A percentile compares a stretch with the other conserved stretches of the same genome.
Conservation (phyloP, 805 yeast genomes). For the Candida succiphila region DNA sequence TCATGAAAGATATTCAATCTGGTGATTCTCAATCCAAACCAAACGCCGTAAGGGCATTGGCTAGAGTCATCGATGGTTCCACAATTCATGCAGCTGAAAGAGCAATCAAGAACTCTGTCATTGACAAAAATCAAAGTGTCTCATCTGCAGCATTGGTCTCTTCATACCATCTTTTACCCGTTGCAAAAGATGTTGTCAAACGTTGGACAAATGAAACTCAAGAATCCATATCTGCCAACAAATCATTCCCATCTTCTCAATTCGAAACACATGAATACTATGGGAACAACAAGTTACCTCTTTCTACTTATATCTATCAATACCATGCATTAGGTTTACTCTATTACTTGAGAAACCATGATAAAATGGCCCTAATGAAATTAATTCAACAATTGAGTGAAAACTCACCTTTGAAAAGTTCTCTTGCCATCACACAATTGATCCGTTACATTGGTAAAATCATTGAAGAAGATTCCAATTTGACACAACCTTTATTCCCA, state of each 20-base stretch:
- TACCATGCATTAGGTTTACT: conserved; percentile 92
- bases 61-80: conserved; percentile 80
- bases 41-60: conserved; percentile 86
- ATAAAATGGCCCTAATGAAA: conserved; percentile 88
- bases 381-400: conserved; percentile 68
- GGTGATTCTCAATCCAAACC: conserved; percentile 84
- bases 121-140: conserved; percentile 78
- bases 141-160: conserved; percentile 92
- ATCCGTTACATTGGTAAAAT: conserved; percentile 73
- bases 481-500: conserved; percentile 49
- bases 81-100: conserved; percentile 93
- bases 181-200: conserved; percentile 84
- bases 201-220: conserved; percentile 92
- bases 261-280: conserved; percentile 47
- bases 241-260: conserved; percentile 39
- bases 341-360: conserved; percentile 81
- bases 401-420: conserved; percentile 56
- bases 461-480: conserved; percentile 59
- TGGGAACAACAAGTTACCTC: conserved; percentile 44
- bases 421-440: conserved; percentile 78
- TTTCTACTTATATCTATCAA: conserved; percentile 76
- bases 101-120: conserved; percentile 83
- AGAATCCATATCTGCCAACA: conserved; percentile 70
- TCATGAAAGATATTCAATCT: conserved; percentile 95
- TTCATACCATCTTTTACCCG: conserved; percentile 82